Conservation (phyloP, 2,329 filamentous ascomycete genomes). For the Penicillium corylophilum region DNA sequence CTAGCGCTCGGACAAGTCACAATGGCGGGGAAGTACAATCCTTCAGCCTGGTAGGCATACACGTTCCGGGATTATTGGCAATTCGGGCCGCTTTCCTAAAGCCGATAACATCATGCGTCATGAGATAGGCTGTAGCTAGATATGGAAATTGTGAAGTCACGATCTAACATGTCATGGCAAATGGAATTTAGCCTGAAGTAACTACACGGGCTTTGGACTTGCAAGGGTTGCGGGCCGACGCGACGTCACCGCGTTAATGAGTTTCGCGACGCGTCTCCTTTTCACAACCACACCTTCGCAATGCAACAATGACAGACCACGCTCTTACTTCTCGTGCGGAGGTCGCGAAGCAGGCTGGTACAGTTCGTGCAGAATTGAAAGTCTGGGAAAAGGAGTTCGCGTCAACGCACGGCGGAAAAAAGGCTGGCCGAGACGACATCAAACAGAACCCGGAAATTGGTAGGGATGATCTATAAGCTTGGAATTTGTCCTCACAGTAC, state of each 20-base stretch:
- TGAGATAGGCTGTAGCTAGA: too few relatives aligned
- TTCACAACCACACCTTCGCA: slow-evolving; percentile 3
- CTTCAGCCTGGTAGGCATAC: neutral
- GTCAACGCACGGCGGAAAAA: slow-evolving; percentile 42
- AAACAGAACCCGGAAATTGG: slow-evolving; percentile 47
- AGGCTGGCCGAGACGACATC: slow-evolving; percentile 49
- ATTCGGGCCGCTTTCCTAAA: neutral
- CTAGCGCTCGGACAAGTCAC: neutral
- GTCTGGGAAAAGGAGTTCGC: slow-evolving; percentile 50
- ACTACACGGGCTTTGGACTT: neutral
- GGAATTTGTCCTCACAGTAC: neutral
- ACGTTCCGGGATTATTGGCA: neutral
- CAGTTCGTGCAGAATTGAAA: slow-evolving; percentile 46
- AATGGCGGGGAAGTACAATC: neutral
- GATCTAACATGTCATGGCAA: neutral
- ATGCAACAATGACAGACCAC: slow-evolving; percentile 31
- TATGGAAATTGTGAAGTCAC: neutral
- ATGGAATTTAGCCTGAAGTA: neutral
- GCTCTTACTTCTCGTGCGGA: slow-evolving; percentile 25
- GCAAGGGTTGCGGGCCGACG: slow-evolving; percentile 5
- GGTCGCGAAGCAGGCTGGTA: slow-evolving; percentile 26
- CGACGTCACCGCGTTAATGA: slow-evolving; percentile 34
- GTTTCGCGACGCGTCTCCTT: slow-evolving; percentile 26
- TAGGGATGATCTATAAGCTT: slow-evolving; percentile 17
- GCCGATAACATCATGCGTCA: too few relatives aligned